Evolutionary conservation across 2,329 filamentous ascomycete genomes (phyloP), one percentile per base, ranked within the genome.

Genomic region (Penicillium sp.): DNA sequence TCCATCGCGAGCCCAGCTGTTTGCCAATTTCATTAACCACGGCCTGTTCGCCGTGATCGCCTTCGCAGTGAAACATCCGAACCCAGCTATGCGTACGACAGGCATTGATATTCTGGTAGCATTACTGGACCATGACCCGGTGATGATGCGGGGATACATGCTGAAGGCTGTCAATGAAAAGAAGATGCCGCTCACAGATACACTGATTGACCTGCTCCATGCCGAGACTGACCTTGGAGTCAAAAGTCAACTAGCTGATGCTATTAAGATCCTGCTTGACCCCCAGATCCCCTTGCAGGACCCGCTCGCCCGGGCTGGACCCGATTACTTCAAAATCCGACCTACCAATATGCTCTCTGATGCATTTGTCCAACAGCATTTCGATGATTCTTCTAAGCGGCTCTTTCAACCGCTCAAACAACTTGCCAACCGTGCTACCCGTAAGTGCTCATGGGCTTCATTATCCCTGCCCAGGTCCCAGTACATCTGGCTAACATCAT

Each of bases 241-340:
- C 61, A 97, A 96, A 76, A 92, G 92, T 27, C 95, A 98, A 73
- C 89, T 98, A 69, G 92, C 93, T 3, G 95, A 99, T 77, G 92
- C 93, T 8, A 88, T 99, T 72, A 97, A 96, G 76, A 90, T 98
- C 23, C 81, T 99, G 11, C 83, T 99, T 35, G 95, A 98, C 64
- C 81, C 92, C 71, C 77, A 87, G 75, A 74, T 85, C 49, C 81
- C 82, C 50, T 75, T 81, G 55, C 85, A 84, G 37, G 81, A 87
- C 59, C 80, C 81, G 1, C 87, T 88, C 71, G 72, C 77, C 62
- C 80, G 84, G 63, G 82, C 82, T 35, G 89, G 88, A 59, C 85
- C 84, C 62, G 91, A 95, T 57, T 86, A 88, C 64, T 78, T 86
- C 37, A 88, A 92, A 72, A 77, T 84, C 62, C 82, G 86, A 67